Percentiles rank a stretch among this genome's conserved stretches.
Conservation (phyloP, 306 rosid species). For the Vigna trinervia region DNA sequence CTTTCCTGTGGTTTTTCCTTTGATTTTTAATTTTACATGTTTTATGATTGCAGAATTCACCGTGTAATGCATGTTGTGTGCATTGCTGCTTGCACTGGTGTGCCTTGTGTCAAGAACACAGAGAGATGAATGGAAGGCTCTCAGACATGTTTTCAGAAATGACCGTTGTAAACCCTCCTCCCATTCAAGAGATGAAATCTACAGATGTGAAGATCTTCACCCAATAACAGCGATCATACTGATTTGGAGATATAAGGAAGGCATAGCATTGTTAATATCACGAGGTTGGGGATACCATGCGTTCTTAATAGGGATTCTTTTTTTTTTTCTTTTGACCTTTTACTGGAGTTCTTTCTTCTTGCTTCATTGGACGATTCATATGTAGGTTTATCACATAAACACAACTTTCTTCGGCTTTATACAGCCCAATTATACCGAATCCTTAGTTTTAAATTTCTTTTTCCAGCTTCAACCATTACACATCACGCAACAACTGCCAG, state of each 20-base stretch:
- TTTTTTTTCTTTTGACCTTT: neutral
- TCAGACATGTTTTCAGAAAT: constrained; percentile 68
- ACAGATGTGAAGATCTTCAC: constrained; percentile 56
- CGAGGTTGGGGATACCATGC: neutral
- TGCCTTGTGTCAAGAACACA: constrained; percentile 96
- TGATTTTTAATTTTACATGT: neutral
- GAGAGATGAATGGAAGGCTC: constrained; percentile 91
- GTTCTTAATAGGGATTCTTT: neutral
- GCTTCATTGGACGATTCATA: constrained; percentile 22
- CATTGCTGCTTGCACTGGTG: constrained; percentile 98
- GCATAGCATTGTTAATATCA: constrained; percentile 19
- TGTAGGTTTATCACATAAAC: constrained; percentile 16
- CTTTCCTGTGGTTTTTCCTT: neutral
- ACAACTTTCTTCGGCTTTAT: neutral
- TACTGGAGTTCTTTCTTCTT: constrained; percentile 20
- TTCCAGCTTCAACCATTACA: neutral
- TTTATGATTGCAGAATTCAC: constrained; percentile 70
- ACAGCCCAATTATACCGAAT: constrained; percentile 25
- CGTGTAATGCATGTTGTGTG: constrained; percentile 88
- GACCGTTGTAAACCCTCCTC: constrained; percentile 88
- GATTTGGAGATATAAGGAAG: constrained; percentile 74
- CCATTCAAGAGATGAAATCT: constrained; percentile 82
- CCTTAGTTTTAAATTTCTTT: constrained; percentile 6
- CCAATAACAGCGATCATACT: constrained; percentile 61
- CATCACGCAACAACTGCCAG: neutral